These are phyloP conservation scores for Betula pendula DNA, from an alignment of 306 rosid species.

Conservation along the genomic window DNA sequence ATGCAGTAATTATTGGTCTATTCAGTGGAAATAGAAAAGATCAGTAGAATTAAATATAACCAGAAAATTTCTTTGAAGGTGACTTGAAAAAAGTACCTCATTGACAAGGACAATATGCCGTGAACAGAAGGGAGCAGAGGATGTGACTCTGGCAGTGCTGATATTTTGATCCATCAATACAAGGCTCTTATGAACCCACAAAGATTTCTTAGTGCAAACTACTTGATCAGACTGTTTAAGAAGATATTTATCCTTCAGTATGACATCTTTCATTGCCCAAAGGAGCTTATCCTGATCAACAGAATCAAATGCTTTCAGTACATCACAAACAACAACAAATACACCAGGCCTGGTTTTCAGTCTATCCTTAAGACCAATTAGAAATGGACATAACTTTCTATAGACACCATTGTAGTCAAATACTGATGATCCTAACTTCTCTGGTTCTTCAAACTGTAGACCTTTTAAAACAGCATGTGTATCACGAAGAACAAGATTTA, in stretches of 20 bases:
- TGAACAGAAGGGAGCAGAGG: constrained; percentile 33
- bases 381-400: constrained; percentile 59
- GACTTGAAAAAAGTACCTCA: constrained; percentile 47
- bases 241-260: constrained; percentile 48
- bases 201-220: constrained; percentile 51
- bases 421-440: constrained; percentile 82
- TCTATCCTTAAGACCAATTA: constrained; percentile 46
- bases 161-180: constrained; percentile 37
- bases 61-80: constrained; percentile 4
- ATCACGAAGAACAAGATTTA: constrained; percentile 68
- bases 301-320: constrained; percentile 80
- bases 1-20: not conserved
- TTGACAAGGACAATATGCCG: constrained; percentile 52
- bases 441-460: constrained; percentile 57
- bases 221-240: constrained; percentile 58
- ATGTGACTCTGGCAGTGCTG: constrained; percentile 30
- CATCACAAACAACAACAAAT: constrained; percentile 77
- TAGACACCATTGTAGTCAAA: constrained; percentile 88
- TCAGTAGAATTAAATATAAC: not conserved
- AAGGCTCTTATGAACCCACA: constrained; percentile 64
- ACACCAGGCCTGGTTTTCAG: constrained; percentile 39
- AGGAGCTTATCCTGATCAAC: constrained; percentile 79
- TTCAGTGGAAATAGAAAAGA: constrained; percentile 9
- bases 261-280: constrained; percentile 47
- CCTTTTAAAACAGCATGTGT: constrained; percentile 66